Conservation (phyloP, 2,329 filamentous ascomycete species). For the Phialophora verrucosa region DNA sequence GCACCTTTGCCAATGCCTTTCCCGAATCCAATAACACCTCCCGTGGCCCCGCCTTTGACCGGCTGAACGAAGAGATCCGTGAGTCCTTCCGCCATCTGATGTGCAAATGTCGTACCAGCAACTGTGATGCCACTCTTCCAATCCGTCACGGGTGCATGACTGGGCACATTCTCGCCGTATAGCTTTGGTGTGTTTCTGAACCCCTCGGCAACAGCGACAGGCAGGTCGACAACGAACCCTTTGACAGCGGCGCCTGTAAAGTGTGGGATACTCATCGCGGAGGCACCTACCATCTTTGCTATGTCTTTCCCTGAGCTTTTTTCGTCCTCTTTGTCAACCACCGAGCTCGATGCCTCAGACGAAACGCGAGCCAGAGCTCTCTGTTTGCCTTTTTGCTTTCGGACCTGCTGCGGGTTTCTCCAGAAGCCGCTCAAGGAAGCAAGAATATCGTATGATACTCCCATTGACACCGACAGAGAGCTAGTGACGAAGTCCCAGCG, state of each 20-base stretch:
- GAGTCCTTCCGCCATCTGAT: slow-evolving; percentile 53
- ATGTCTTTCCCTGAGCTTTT: slow-evolving; percentile 31
- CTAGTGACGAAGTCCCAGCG: slow-evolving; percentile 19
- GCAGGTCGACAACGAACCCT: slow-evolving; percentile 51
- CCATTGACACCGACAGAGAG: slow-evolving; percentile 13
- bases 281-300: slow-evolving; percentile 36
- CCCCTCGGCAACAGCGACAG: slow-evolving; percentile 57
- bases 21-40: slow-evolving; percentile 49
- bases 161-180: slow-evolving; percentile 57
- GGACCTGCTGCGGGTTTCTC: slow-evolving; percentile 11
- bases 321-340: not conserved
- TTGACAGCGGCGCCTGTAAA: slow-evolving; percentile 18
- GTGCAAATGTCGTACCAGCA: slow-evolving; percentile 52
- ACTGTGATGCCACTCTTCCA: slow-evolving; percentile 54
- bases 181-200: slow-evolving; percentile 60
- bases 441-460: slow-evolving; percentile 17
- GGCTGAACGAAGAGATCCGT: slow-evolving; percentile 54
- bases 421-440: slow-evolving; percentile 16
- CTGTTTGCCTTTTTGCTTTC: slow-evolving; percentile 7
- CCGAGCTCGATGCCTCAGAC: not conserved
- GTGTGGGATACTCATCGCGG: slow-evolving; percentile 22
- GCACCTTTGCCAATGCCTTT: slow-evolving; percentile 53
- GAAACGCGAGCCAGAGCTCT: slow-evolving; percentile 4
- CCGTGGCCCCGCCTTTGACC: slow-evolving; percentile 47
- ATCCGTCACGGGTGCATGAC: slow-evolving; percentile 50